Conservation (phyloP, 2,329 filamentous ascomycete genomes). For the Hymenoscyphus infarciens region DNA sequence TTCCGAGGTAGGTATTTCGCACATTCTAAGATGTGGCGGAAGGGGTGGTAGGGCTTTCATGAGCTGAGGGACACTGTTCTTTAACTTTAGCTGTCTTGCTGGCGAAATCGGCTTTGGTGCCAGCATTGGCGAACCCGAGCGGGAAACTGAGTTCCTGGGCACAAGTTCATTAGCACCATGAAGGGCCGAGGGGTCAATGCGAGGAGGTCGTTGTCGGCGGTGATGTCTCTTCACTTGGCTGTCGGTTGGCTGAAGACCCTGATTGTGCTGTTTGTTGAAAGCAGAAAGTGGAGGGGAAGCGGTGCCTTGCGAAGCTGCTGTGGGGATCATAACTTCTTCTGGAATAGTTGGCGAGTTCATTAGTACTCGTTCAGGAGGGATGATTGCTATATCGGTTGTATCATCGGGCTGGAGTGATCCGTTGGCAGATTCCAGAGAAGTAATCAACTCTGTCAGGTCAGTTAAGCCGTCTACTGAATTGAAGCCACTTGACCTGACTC, state of each 20-base stretch:
- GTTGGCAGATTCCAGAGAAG: slow-evolving; percentile 14
- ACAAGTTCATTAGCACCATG: slow-evolving; percentile 16
- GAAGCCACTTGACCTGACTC: slow-evolving; percentile 18
- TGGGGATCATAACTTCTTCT: slow-evolving; percentile 13
- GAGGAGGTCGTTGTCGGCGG: slow-evolving; percentile 8
- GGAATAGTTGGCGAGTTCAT: slow-evolving; percentile 25
- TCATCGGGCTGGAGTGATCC: slow-evolving; percentile 5
- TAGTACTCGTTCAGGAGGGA: slow-evolving; percentile 15
- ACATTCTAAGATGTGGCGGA: slow-evolving; percentile 24
- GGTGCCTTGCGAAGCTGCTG: slow-evolving; percentile 4
- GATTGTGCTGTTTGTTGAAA: slow-evolving; percentile 12
- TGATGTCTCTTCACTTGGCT: slow-evolving; percentile 12
- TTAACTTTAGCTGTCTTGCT: slow-evolving; percentile 33
- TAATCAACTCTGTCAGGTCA: slow-evolving; percentile 20
- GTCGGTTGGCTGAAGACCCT: slow-evolving; percentile 6
- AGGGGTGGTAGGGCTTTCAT: slow-evolving; percentile 36
- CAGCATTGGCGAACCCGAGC: slow-evolving; percentile 32
- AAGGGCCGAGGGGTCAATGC: slow-evolving; percentile 7
- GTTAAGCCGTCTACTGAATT: slow-evolving; percentile 20
- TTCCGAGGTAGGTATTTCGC: background rate
- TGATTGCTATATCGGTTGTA: slow-evolving; percentile 1
- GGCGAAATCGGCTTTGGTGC: slow-evolving; percentile 37
- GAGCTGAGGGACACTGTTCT: slow-evolving; percentile 35
- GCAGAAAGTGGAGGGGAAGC: slow-evolving; percentile 14
- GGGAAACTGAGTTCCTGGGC: slow-evolving; percentile 23